A percentile compares a stretch with the other conserved stretches of the same genome.
Evolutionary conservation across 257 asterid species (phyloP).

Genomic region (Solanum clarkiae): DNA sequence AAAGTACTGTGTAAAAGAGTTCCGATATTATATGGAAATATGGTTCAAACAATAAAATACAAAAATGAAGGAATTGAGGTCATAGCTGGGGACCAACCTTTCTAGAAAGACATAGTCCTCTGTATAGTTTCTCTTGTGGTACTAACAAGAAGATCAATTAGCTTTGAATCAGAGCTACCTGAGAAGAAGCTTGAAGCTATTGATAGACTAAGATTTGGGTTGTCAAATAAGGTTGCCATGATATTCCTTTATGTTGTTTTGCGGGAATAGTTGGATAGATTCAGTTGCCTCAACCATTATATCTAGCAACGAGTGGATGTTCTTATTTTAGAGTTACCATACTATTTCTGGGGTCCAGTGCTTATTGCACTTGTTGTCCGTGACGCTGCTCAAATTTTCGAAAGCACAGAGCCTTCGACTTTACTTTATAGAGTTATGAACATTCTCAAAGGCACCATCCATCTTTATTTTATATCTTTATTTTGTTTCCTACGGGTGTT

Average conservation of each 20-base stretch:
- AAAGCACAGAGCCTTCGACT: slow-evolving; percentile 36
- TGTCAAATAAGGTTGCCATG: slow-evolving; percentile 79
- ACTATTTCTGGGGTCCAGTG: slow-evolving; percentile 68
- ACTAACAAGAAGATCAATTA: slow-evolving; percentile 36
- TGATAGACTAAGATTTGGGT: slow-evolving; percentile 70
- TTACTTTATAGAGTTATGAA: slow-evolving; percentile 45
- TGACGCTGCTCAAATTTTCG: slow-evolving; percentile 62
- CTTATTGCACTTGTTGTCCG: slow-evolving; percentile 80
- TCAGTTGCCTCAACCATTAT: slow-evolving; percentile 47
- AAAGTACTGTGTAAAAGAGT: slow-evolving; percentile 52
- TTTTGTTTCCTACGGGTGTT: not conserved
- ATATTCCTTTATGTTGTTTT: slow-evolving; percentile 51
- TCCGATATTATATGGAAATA: slow-evolving; percentile 46
- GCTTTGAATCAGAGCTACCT: slow-evolving; percentile 68
- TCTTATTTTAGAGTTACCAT: slow-evolving; percentile 71
- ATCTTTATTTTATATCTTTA: not conserved
- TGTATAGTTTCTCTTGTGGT: slow-evolving; percentile 80
- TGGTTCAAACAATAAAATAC: slow-evolving; percentile 48
- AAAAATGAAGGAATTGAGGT: slow-evolving; percentile 49
- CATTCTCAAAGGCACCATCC: slow-evolving; percentile 53
- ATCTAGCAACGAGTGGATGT: slow-evolving; percentile 50
- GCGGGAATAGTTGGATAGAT: slow-evolving; percentile 70
- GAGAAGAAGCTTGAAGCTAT: slow-evolving; percentile 53
- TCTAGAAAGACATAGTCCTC: slow-evolving; percentile 52
- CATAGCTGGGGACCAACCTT: slow-evolving; percentile 42